phyloP scores from a whole-genome alignment of 2,329 filamentous ascomycete genomes.

The Diaporthe australafricana region DNA sequence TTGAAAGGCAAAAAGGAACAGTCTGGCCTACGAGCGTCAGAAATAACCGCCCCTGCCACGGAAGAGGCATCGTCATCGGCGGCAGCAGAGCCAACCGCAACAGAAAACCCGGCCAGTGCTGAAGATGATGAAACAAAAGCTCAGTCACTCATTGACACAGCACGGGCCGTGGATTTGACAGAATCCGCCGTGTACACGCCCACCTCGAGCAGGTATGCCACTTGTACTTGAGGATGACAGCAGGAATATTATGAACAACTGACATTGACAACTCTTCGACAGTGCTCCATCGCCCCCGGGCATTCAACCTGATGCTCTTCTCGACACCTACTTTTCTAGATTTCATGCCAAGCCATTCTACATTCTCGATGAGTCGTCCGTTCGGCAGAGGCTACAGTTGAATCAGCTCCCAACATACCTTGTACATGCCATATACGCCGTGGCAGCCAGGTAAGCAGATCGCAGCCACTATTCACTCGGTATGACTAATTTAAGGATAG shows the following conservation, averaged over 20 bases:
- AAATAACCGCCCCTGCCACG: conserved; percentile 42
- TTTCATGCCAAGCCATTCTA: conserved; percentile 87
- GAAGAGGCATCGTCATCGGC: conserved; percentile 40
- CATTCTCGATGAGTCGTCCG: conserved; percentile 81
- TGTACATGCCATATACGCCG: conserved; percentile 68
- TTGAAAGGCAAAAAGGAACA: conserved; percentile 72
- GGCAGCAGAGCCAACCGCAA: conserved; percentile 39
- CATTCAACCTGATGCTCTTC: conserved; percentile 69
- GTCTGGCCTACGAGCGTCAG: conserved; percentile 41
- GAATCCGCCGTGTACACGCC: conserved; percentile 59
- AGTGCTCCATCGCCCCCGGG: conserved; percentile 58
- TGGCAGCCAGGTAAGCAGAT: conserved; percentile 68
- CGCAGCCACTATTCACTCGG: conserved; percentile 18
- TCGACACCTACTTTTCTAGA: conserved; percentile 83
- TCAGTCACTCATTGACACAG: conserved; percentile 51
- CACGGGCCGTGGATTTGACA: conserved; percentile 47
- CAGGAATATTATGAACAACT: conserved; percentile 6
- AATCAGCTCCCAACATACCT: conserved; percentile 72
- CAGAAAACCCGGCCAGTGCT: conserved; percentile 39
- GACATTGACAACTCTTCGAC: conserved; percentile 31
- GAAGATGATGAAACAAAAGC: conserved; percentile 53
- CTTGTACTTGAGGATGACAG: neutral
- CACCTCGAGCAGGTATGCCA: conserved; percentile 49
- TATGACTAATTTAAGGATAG: conserved; percentile 54
- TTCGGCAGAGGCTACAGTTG: conserved; percentile 77